Base-by-base conservation (phyloP, 139 green algal species). In the Raphidocelis subcapitata region DNA sequence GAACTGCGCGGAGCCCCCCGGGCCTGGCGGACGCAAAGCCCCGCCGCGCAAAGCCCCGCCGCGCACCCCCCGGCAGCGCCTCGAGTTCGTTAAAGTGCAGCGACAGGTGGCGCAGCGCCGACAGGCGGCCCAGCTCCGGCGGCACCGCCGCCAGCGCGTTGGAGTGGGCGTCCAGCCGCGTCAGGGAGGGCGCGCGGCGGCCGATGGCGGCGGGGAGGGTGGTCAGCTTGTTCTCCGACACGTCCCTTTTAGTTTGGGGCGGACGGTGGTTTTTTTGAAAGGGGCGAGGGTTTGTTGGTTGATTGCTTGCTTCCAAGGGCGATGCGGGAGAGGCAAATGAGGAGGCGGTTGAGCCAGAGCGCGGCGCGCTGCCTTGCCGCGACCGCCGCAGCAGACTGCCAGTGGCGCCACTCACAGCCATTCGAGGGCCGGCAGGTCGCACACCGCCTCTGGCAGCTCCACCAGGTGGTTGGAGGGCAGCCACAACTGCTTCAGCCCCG, bases 31-130 rank as follows among this genome's bases (percentile, higher is more conserved):
- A n/a, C n/a, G n/a, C n/a, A n/a, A n/a, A n/a, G n/a, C n/a, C n/a
- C n/a, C n/a, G n/a, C n/a, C 54, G 24, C 54, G 54, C 54, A 5
- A 14, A 47, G 12, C 83, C 69, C 0, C 75, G 69, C 73, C 80
- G 83, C 56, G 83, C 69, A 51, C 77, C 75, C 31, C 64, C 20
- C 1, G 86, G 76, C 29, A 91, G 66, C 12, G 32, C 36, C 21
- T 76, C 75, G 26, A 85, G 68, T 32, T 69, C 65, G 59, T 82
- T 82, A 62, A 79, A 86, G 56, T 86, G 70, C 5, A 80, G 69
- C 16, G 70, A 80, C 55, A 81, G 79, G 77, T 62, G 70, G n/a
- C 47, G 75, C 41, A 62, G 65, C 70, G 59, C 47, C 57, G 36
- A 72, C 15, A 83, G 60, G 31, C 84, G 72, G 0, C 77, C 69